phyloP scores from a whole-genome alignment of 306 rosid species.

The Cucurbita maxima region DNA sequence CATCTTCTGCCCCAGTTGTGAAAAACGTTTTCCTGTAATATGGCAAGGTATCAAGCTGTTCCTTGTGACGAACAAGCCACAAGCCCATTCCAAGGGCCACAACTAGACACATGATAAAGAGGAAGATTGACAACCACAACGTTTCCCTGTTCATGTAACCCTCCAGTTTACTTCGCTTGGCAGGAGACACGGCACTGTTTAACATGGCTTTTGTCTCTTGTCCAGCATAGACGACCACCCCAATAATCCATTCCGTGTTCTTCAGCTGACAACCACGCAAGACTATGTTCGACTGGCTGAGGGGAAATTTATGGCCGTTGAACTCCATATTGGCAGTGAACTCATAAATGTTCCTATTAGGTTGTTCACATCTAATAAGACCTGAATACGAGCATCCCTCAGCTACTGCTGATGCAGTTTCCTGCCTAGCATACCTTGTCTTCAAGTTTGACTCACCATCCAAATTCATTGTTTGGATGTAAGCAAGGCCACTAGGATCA shows the following conservation, averaged over 20 bases:
- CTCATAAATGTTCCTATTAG: constrained; percentile 85
- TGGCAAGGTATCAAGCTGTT: constrained; percentile 70
- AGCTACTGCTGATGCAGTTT: constrained; percentile 41
- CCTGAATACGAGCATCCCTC: constrained; percentile 46
- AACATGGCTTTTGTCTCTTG: constrained; percentile 97
- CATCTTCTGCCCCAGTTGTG: constrained; percentile 24
- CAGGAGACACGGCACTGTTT: constrained; percentile 86
- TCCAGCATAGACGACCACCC: constrained; percentile 96
- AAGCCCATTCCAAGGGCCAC: constrained; percentile 74
- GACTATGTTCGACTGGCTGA: constrained; percentile 86
- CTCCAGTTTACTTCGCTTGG: constrained; percentile 87
- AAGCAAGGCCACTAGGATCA: constrained; percentile 90
- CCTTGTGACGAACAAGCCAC: constrained; percentile 62
- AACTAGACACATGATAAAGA: constrained; percentile 66
- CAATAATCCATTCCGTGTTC: constrained; percentile 89
- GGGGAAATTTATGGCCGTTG: constrained; percentile 43
- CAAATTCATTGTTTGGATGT: constrained; percentile 93
- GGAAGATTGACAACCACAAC: constrained; percentile 74
- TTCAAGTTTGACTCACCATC: constrained; percentile 98
- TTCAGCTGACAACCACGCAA: constrained; percentile 96
- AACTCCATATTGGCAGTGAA: constrained; percentile 88
- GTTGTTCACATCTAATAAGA: constrained; percentile 71
- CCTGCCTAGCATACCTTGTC: constrained; percentile 94
- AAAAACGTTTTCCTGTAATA: constrained; percentile 62
- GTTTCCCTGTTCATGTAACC: constrained; percentile 88